phyloP scores from a whole-genome alignment of 2,329 filamentous ascomycete genomes.

The Calonectria pteridis region DNA sequence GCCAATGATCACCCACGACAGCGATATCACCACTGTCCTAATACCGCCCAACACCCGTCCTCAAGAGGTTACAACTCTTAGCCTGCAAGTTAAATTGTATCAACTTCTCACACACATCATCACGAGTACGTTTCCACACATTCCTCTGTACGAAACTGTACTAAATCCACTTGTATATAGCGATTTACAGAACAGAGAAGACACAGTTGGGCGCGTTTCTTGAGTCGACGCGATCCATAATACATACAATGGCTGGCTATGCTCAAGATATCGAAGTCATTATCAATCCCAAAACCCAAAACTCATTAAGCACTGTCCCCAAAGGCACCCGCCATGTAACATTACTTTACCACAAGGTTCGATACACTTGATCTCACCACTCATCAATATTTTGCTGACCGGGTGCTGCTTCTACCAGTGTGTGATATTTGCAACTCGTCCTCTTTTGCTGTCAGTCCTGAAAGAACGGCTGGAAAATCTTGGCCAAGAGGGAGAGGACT shows the following conservation, averaged over 20 bases:
- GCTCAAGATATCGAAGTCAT: conserved; percentile 55
- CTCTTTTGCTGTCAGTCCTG: conserved; percentile 53
- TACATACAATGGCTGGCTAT: conserved; percentile 52
- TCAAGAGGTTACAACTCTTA: conserved; percentile 46
- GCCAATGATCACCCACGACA: conserved; percentile 53
- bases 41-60: conserved; percentile 43
- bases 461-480: conserved; percentile 52
- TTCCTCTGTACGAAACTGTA: fast-evolving
- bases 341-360: conserved; percentile 54
- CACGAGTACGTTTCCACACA: conserved; percentile 42
- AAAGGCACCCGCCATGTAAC: conserved; percentile 54
- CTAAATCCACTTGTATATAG: conserved; percentile 34
- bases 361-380: not conserved
- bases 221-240: conserved; percentile 50
- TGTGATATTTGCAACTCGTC: conserved; percentile 54
- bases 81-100: conserved; percentile 52
- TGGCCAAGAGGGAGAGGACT: conserved; percentile 42
- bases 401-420: conserved; percentile 40
- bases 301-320: conserved; percentile 51
- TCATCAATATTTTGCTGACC: not conserved
- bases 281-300: conserved; percentile 49
- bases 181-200: conserved; percentile 51
- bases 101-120: conserved; percentile 52
- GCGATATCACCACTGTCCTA: conserved; percentile 52
- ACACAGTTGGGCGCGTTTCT: conserved; percentile 51